Evolutionary conservation across 371 early-diverging fungal genomes (phyloP).

Genomic region (Mortierella sp.): DNA sequence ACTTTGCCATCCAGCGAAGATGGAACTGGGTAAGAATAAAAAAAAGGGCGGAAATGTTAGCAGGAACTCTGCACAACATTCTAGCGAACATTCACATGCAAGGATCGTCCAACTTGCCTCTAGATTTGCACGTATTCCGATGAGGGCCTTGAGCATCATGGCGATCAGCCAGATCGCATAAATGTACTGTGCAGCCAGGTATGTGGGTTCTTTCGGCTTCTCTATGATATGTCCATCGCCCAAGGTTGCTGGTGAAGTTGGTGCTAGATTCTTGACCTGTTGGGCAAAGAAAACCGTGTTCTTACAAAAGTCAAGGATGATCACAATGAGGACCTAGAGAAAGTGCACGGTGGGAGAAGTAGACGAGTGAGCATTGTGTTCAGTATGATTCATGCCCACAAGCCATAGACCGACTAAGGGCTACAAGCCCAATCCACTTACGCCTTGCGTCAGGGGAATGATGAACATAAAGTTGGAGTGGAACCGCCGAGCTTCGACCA

Average conservation of each 20-base stretch:
- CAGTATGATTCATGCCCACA: too few species aligned
- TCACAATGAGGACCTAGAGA: slow-evolving; percentile 36
- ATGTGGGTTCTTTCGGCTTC: slow-evolving; percentile 25
- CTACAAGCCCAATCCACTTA: slow-evolving; percentile 13
- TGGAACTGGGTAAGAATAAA: slow-evolving; percentile 19
- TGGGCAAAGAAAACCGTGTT: slow-evolving; percentile 27
- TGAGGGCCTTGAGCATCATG: slow-evolving; percentile 39
- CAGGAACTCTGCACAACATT: neutral
- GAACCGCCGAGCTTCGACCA: slow-evolving; percentile 40
- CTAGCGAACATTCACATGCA: too few species aligned
- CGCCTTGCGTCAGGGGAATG: slow-evolving; percentile 49
- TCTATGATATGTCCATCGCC: slow-evolving; percentile 4
- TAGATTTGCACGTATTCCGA: slow-evolving; percentile 46
- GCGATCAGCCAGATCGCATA: slow-evolving; percentile 35
- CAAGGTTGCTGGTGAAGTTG: neutral
- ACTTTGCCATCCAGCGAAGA: slow-evolving; percentile 45
- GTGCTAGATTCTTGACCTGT: slow-evolving; percentile 20
- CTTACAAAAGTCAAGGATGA: slow-evolving; percentile 46
- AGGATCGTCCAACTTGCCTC: slow-evolving; percentile 9
- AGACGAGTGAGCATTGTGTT: too few species aligned
- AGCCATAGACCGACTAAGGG: too few species aligned
- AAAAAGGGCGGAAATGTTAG: neutral
- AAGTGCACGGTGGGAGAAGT: neutral
- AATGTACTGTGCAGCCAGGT: slow-evolving; percentile 39
- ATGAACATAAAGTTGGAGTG: slow-evolving; percentile 48